Evolutionary conservation across 2,329 filamentous ascomycete genomes (phyloP), one percentile per base, ranked within the genome.

Genomic region (Hypoxylon sp.): DNA sequence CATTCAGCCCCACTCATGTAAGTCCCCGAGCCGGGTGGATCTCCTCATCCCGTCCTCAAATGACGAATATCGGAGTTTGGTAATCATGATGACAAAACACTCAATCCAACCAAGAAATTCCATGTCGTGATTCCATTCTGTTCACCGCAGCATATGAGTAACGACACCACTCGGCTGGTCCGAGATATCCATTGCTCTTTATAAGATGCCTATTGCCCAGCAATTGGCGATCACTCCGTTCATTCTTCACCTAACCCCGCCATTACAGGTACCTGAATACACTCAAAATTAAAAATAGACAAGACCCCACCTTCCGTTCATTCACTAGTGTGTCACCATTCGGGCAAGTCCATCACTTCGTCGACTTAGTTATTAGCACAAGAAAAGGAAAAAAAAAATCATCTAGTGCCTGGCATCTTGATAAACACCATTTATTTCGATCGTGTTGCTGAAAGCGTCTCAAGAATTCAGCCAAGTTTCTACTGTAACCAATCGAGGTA

Each of bases 31-130:
- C 60, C 64, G 55, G 51, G 55, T 63, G 59, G 55, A 66, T 63
- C 55, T 66, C 64, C 69, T 73, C 72, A 74, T 73, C 20, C 65
- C 61, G 48, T 58, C 50, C 20, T 30, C 42, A 61, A 61, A 74
- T 74, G 71, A 68, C 70, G 71, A 70, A 59, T 46, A 46, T 61
- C 68, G 61, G 65, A 55, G 20, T 49, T 53, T 24, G 62, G 59
- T 54, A 58, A 56, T 52, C 45, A 45, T 62, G 64, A 68, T 66
- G 61, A 65, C 63, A 68, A 69, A 64, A 65, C 49, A 50, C 30
- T 26, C 12, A 5, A 36, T n/a, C 45, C 54, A 55, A 48, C 44
- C 16, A 61, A 42, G 26, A 33, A 36, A 36, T 50, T 65, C 44
- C 51, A 49, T 58, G 46, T 45, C 36, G 33, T 28, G 48, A 26